Evolutionary conservation across 2,329 filamentous ascomycete species (phyloP), one percentile per base, ranked within the genome.

Genomic region (Venturia pyrina): DNA sequence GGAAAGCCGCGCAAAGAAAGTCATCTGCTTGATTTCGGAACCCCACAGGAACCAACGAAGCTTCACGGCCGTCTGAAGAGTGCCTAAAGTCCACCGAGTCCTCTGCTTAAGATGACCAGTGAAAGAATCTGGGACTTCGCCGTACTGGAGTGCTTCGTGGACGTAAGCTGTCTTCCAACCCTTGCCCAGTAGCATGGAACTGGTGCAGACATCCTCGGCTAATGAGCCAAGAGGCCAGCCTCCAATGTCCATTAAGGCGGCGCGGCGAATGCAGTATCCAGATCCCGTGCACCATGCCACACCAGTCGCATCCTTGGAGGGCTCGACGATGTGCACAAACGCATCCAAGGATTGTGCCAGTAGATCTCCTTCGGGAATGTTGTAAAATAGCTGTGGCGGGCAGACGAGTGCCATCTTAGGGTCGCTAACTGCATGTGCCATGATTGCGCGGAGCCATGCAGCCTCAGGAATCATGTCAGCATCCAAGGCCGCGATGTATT

Each of bases 11-110:
- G 86, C 83, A 17, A 83, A 80, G 56, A 81, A 74, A 0, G 77
- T 80, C 83, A 87, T 85, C 44, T 81, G 70, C 66, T 77, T 77
- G 40, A 85, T 80, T 65, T 78, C 71, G 11, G 82, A 78, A 41
- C 85, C 83, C 74, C 75, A 86, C 5, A 86, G 75, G 69, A 82
- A 86, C 69, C 86, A 87, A 69, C 82, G 84, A 62, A 86, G 79
- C 76, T 85, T 85, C 70, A 85, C 78, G 0, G 84, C 82, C 0
- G 83, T 85, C 70, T 87, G 83, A 17, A 87, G 79, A 0, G 83
- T 85, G 68, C 81, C 77, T 68, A 83, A 63, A 66, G 68, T 65
- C 63, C 63, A 64, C 11, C 64, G 53, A n/a, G 56, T 62, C 17
- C 82, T 79, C 75, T 86, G 83, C 75, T 84, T 85, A 8, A 85